Conservation (phyloP, 2,329 filamentous ascomycete species). For the Sporothrix inflata region DNA sequence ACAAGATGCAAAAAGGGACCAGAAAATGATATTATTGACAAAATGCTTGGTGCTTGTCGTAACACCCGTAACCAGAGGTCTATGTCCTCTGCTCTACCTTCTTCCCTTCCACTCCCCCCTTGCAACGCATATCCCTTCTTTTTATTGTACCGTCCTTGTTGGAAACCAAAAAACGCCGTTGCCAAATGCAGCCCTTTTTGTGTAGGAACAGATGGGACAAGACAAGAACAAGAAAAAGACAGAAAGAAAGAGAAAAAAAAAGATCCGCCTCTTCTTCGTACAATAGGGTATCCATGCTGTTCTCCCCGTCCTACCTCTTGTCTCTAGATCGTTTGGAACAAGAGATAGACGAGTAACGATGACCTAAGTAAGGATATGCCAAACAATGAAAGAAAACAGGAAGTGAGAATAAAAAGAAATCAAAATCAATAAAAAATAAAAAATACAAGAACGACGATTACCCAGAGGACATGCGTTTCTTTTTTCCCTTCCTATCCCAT, state of each 20-base stretch:
- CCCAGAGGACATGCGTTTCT: slow-evolving; percentile 9
- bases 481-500: slow-evolving; percentile 11
- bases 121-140: background rate
- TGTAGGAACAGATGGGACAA: background rate
- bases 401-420: background rate
- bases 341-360: background rate
- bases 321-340: background rate
- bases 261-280: background rate
- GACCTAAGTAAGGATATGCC: slow-evolving; percentile 2
- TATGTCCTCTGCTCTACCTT: background rate
- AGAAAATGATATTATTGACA: background rate
- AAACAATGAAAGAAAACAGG: background rate
- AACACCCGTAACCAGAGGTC: background rate
- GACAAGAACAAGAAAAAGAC: background rate
- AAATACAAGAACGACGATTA: background rate
- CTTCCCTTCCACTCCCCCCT: background rate
- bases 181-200: slow-evolving; percentile 17
- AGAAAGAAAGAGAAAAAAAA: background rate
- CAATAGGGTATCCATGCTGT: slow-evolving; percentile 8
- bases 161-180: slow-evolving; percentile 5
- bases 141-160: background rate
- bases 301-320: background rate
- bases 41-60: background rate
- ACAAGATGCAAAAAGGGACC: no score
- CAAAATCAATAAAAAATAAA: slow-evolving; percentile 10